Conservation (phyloP, 345 rosid species). For the Aquilaria malaccensis region DNA sequence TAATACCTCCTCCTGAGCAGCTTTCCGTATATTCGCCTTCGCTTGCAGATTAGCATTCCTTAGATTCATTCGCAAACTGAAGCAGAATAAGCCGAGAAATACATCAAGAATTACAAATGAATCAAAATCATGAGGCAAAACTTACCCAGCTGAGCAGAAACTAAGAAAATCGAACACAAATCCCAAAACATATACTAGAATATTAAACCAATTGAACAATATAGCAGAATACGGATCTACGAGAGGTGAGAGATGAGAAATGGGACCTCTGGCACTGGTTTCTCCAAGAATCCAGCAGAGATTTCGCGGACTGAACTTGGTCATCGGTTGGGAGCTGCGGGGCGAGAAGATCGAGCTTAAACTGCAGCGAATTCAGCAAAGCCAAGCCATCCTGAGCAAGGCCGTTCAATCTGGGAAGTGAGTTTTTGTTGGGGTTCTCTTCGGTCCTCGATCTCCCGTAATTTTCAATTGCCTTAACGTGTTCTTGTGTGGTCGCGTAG, state of each 20-base stretch:
- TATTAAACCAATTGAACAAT: too few species aligned
- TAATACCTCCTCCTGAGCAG: constrained; percentile 74
- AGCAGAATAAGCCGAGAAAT: constrained; percentile 7
- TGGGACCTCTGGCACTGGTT: constrained; percentile 45
- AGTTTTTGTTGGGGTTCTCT: constrained; percentile 40
- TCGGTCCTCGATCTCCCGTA: constrained; percentile 50
- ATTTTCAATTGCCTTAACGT: constrained; percentile 49
- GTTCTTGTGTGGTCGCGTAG: constrained; percentile 37
- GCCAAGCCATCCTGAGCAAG: constrained; percentile 72
- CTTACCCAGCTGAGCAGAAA: not conserved
- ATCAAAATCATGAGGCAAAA: not conserved
- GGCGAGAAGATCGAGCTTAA: constrained; percentile 75
- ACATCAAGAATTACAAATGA: constrained; percentile 1
- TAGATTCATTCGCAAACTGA: constrained; percentile 56
- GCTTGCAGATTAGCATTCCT: constrained; percentile 94
- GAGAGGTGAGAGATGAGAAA: not conserved
- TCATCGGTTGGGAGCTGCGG: constrained; percentile 72
- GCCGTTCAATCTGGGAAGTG: constrained; percentile 69
- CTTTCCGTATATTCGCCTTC: constrained; percentile 74
- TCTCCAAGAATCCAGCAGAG: constrained; percentile 68
- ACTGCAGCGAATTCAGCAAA: constrained; percentile 65
- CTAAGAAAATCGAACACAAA: not conserved
- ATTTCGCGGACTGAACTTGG: constrained; percentile 46
- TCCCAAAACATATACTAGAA: too few species aligned
- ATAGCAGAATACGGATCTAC: not conserved